phyloP scores from a whole-genome alignment of 768 basidiomycete genomes.

The Pleurotus tuoliensis region DNA sequence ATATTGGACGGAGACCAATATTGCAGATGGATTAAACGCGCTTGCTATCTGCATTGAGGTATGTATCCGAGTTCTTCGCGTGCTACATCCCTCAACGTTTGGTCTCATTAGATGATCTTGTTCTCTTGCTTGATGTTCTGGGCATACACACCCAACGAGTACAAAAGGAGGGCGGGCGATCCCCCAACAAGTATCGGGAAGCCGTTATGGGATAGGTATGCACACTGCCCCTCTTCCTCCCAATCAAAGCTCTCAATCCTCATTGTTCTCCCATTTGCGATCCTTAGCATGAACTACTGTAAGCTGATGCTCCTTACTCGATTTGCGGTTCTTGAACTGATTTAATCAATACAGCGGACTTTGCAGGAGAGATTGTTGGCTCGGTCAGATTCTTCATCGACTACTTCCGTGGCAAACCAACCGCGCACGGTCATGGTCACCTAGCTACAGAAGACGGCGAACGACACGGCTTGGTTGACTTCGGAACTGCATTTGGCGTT shows the following conservation, averaged over 20 bases:
- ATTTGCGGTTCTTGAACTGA: no score
- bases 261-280: neutral
- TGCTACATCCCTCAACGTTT: neutral
- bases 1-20: conserved; percentile 83
- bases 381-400: conserved; percentile 62
- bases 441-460: conserved; percentile 5
- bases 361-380: conserved; percentile 55
- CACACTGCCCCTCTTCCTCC: conserved; percentile 20
- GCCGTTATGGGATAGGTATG: conserved; percentile 68
- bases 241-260: neutral
- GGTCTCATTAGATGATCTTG: conserved; percentile 66
- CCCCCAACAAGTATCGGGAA: conserved; percentile 57
- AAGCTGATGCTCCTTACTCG: neutral
- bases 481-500: conserved; percentile 38
- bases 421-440: conserved; percentile 17
- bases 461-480: conserved; percentile 18
- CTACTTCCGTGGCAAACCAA: conserved; percentile 27
- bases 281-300: conserved; percentile 31
- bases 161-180: conserved; percentile 38
- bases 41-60: conserved; percentile 84
- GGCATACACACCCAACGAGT: conserved; percentile 76
- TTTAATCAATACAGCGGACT: conserved; percentile 45
- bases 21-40: conserved; percentile 81
- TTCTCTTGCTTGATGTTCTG: conserved; percentile 78
- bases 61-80: conserved; percentile 6